A percentile compares a stretch with the other conserved stretches of the same genome.
Conservation (phyloP, 306 rosid species). For the Citrullus colocynthis region DNA sequence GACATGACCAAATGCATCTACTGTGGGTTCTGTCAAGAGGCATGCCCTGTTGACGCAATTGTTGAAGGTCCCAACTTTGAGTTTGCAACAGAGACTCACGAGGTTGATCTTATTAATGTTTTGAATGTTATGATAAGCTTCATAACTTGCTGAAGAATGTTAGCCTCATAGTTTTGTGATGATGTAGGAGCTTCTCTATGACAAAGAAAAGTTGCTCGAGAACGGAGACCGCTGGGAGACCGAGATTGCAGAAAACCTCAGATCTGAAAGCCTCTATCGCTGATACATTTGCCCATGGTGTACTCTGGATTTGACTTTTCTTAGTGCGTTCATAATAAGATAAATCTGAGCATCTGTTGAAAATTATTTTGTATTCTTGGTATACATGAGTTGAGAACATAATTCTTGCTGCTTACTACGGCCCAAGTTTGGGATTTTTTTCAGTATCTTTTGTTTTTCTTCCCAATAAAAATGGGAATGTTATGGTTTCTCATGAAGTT, state of each 20-base stretch:
- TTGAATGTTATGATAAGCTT: neutral
- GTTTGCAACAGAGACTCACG: conserved; percentile 90
- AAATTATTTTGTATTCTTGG: conserved; percentile 1
- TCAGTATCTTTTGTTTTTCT: neutral
- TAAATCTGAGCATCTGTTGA: conserved; percentile 13
- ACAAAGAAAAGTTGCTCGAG: conserved; percentile 96
- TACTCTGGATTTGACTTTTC: conserved; percentile 8
- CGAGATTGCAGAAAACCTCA: conserved; percentile 94
- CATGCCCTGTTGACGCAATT: conserved; percentile 99
- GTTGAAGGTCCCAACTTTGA: conserved; percentile 99
- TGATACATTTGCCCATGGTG: conserved; percentile 22
- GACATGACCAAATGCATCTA: conserved; percentile 99
- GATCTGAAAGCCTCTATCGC: conserved; percentile 95
- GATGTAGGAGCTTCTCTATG: conserved; percentile 89
- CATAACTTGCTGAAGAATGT: neutral
- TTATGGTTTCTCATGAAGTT: conserved; percentile 1
- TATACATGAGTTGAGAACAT: neutral
- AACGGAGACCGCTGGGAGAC: conserved; percentile 99
- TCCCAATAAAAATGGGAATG: conserved; percentile 8
- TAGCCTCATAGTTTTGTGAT: conserved; percentile 2
- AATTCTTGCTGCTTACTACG: neutral
- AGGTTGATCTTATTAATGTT: conserved; percentile 30
- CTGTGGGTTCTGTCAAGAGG: conserved; percentile 99
- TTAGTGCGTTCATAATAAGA: conserved; percentile 18
- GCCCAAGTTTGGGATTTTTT: neutral